Base-by-base conservation (phyloP, 75 land plant genomes). In the Larix kaempferi region DNA sequence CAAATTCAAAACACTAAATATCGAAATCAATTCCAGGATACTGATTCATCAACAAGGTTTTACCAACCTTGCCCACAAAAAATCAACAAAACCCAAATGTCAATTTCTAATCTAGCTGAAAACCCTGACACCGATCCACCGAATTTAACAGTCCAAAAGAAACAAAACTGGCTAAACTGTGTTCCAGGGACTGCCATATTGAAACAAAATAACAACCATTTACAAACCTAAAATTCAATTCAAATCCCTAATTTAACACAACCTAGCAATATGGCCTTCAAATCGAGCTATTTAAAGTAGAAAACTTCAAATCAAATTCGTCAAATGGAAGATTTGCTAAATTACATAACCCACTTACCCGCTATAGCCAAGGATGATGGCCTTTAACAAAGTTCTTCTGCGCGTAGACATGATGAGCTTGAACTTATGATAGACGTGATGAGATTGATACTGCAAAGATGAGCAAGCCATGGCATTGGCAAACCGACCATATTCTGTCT, bases 11-110 rank as follows among this genome's bases (percentile, higher is more conserved):
- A 39, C 14, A 8, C 23, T 5, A 25, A 2, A 73, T 13, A 79
- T 49, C 16, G 77, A 39, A 15, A 23, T 17, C 37, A 44, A 64
- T 65, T 41, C 19, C 26, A 82, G 81, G 86, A 85, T 91, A 93
- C 90, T 92, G 95, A 77, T 92, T 92, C 95, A 92, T 92, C 80
- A 92, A 73, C 39, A 93, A 92, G 0, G 95, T 92, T 87, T 92
- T 92, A 71, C 95, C 95, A 57, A 92, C 95, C 81, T 93, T 92
- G 89, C 75, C 54, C 33, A 65, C 52, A 65, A 84, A 44, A 54
- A 74, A 72, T 23, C 27, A 78, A 55, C 14, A 6, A 22, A 55
- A 74, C 17, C 74, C 44, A 73, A 57, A 25, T 17, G 61, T 74
- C 61, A 74, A 74, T 58, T 55, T 54, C 27, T 5, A 22, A 63